phyloP scores from a whole-genome alignment of 139 green algal species.

The Volvox reticuliferus region DNA sequence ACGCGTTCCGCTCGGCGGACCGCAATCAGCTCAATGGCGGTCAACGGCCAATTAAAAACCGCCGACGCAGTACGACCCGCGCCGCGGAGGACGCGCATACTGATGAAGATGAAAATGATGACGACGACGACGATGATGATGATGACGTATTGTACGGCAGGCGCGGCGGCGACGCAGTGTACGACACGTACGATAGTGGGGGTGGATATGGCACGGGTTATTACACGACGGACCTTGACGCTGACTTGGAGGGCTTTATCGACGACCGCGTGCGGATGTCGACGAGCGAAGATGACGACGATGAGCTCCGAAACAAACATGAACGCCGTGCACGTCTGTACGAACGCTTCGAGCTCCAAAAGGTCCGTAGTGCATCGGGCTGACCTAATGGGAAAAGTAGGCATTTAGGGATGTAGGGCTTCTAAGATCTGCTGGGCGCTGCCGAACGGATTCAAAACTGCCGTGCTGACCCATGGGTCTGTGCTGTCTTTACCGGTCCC shows the following conservation, averaged over 20 bases:
- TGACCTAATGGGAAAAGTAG: background rate
- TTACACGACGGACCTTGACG: background rate
- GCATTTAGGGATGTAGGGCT: background rate
- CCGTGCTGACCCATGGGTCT: too few species aligned
- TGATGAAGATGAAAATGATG: background rate
- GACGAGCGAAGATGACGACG: conserved; percentile 8
- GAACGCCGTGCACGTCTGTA: background rate
- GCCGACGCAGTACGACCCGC: background rate
- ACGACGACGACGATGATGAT: background rate
- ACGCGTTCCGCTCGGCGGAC: background rate
- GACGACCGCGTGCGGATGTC: conserved; percentile 11
- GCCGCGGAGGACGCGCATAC: background rate
- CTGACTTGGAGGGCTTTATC: conserved; percentile 1
- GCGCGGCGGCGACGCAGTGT: background rate
- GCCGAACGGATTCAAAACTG: too few species aligned
- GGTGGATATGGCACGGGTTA: background rate
- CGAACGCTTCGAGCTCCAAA: background rate
- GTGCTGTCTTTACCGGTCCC: too few species aligned
- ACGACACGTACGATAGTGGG: background rate
- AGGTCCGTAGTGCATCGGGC: background rate
- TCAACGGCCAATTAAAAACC: background rate
- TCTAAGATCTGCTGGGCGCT: too few species aligned
- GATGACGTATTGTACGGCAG: conserved; percentile 21
- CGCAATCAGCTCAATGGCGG: background rate
- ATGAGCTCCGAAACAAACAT: background rate